Conservation (phyloP, 2,329 filamentous ascomycete species). For the Cercospora berteroae region DNA sequence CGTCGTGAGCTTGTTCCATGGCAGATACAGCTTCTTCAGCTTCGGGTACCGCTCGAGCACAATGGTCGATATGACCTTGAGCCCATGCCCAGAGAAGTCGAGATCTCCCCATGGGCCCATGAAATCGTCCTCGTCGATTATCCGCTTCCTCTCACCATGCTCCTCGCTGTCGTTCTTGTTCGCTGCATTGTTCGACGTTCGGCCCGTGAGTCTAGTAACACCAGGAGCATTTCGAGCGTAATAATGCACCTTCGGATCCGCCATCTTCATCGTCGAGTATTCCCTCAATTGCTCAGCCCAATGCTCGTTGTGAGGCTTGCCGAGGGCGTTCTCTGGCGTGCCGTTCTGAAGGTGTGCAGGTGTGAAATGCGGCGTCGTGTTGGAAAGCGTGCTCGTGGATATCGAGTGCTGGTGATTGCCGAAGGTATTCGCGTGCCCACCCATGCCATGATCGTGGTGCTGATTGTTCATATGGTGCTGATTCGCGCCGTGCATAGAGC, state of each 20-base stretch:
- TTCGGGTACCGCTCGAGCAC: constrained; percentile 83
- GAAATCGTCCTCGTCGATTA: constrained; percentile 57
- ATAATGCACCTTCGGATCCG: constrained; percentile 56
- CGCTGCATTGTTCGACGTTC: constrained; percentile 40
- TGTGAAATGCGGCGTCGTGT: constrained; percentile 62
- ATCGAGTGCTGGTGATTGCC: constrained; percentile 62
- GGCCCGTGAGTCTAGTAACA: constrained; percentile 31
- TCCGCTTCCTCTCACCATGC: constrained; percentile 60
- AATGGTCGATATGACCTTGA: constrained; percentile 74
- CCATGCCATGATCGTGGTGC: constrained; percentile 50
- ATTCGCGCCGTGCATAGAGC: constrained; percentile 52
- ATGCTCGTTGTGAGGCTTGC: constrained; percentile 64
- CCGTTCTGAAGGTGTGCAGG: constrained; percentile 60
- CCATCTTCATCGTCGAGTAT: constrained; percentile 32
- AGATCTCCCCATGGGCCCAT: constrained; percentile 78
- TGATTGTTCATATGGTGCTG: constrained; percentile 43
- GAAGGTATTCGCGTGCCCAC: constrained; percentile 56
- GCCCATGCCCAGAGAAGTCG: constrained; percentile 92
- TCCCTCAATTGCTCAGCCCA: constrained; percentile 82
- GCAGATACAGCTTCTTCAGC: constrained; percentile 86
- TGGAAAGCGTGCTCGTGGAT: constrained; percentile 61
- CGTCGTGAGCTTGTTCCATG: constrained; percentile 81
- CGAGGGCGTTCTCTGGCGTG: constrained; percentile 51
- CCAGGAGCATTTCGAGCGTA: constrained; percentile 65
- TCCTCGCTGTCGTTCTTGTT: constrained; percentile 49